Evolutionary conservation across 1,139 yeast species (phyloP).

Genomic region (Yamadazyma sp.): DNA sequence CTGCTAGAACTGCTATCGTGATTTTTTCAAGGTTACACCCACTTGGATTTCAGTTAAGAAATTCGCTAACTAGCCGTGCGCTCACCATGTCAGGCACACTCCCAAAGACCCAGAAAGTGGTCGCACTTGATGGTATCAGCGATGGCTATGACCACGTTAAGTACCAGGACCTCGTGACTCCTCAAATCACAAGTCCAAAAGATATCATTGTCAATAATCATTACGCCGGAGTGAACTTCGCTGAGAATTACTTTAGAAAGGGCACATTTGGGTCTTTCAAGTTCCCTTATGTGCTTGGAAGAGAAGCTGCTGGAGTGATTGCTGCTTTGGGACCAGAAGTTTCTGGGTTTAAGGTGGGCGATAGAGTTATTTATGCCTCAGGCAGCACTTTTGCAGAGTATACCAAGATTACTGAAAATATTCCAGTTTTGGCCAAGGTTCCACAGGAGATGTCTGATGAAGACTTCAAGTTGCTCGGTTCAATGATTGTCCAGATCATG

Average conservation of each 20-base stretch:
- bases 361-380: conserved; percentile 61
- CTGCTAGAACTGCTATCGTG: no score
- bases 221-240: conserved; percentile 78
- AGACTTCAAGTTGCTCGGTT: conserved; percentile 54
- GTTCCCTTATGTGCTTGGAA: conserved; percentile 69
- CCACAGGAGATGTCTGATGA: conserved; percentile 44
- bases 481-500: conserved; percentile 65
- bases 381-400: conserved; percentile 68
- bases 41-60: no score
- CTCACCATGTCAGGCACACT: conserved; percentile 19
- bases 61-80: not conserved
- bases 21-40: no score
- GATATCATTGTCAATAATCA: conserved; percentile 70
- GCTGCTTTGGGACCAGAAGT: conserved; percentile 68
- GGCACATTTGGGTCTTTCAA: conserved; percentile 62
- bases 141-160: conserved; percentile 37
- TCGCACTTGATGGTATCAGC: conserved; percentile 55
- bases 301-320: conserved; percentile 80
- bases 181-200: conserved; percentile 46
- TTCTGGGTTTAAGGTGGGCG: conserved; percentile 61
- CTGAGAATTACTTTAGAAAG: conserved; percentile 76
- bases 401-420: conserved; percentile 43
- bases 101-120: conserved; percentile 61
- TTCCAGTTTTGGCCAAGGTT: conserved; percentile 44
- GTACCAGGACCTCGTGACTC: conserved; percentile 57